Evolutionary conservation across 176 grass and related monocot genomes (phyloP).

Genomic region (Canna indica): DNA sequence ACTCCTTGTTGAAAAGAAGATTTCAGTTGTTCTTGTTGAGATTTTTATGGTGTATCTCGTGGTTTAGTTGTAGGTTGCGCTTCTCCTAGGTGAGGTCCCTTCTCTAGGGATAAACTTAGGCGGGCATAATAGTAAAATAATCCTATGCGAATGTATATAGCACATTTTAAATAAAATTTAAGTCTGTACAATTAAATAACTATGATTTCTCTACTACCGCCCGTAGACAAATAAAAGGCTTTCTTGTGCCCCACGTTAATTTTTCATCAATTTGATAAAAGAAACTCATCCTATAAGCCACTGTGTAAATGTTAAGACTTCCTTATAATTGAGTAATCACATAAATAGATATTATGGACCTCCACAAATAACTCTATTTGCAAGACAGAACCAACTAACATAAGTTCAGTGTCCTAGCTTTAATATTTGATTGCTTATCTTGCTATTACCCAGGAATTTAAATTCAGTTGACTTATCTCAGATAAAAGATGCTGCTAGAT

Average conservation of each 20-base stretch:
- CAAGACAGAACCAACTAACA: neutral
- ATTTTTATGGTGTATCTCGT: too few relatives aligned
- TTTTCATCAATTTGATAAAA: slow-evolving; percentile 1
- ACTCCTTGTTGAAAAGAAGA: too few relatives aligned
- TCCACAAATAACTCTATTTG: neutral
- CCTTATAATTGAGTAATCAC: neutral
- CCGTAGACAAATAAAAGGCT: neutral
- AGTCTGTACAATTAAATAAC: too few relatives aligned
- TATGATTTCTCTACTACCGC: too few relatives aligned
- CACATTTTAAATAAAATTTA: too few relatives aligned
- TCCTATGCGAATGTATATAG: too few relatives aligned
- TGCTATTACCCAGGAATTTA: neutral
- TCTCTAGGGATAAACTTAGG: too few relatives aligned
- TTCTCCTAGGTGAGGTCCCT: too few relatives aligned
- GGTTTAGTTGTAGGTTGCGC: too few relatives aligned
- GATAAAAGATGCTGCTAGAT: neutral
- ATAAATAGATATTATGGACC: neutral
- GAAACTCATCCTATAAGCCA: neutral
- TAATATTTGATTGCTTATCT: neutral
- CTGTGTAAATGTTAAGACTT: neutral
- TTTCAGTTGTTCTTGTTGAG: too few relatives aligned
- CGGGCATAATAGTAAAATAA: too few relatives aligned
- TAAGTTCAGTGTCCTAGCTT: neutral
- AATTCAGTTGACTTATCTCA: neutral
- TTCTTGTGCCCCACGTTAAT: neutral